Percentiles rank a stretch among this genome's conserved stretches.
Evolutionary conservation across 768 basidiomycete genomes (phyloP).

Genomic region (Pisolithus marmoratus): DNA sequence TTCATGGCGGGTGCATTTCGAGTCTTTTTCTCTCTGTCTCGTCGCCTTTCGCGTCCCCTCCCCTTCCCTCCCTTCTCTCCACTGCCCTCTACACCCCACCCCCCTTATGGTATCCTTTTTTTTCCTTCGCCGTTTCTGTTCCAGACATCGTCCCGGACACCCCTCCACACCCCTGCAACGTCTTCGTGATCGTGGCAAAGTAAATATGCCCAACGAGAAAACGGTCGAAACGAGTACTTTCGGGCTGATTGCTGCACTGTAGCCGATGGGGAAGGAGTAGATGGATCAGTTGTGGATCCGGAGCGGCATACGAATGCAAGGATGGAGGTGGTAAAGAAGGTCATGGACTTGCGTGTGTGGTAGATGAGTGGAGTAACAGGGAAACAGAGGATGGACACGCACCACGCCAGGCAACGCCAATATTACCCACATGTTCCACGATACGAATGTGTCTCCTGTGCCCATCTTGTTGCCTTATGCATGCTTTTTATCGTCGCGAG

Average conservation of each 20-base stretch:
- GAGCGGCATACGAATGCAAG: slow-evolving; percentile 60
- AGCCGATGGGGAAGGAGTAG: slow-evolving; percentile 30
- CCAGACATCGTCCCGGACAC: slow-evolving; percentile 28
- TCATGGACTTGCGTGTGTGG: slow-evolving; percentile 47
- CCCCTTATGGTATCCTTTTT: no score
- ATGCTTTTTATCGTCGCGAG: slow-evolving; percentile 71
- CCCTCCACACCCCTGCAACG: slow-evolving; percentile 60
- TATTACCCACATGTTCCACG: slow-evolving; percentile 71
- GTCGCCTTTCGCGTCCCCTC: no score
- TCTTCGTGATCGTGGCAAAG: slow-evolving; percentile 53
- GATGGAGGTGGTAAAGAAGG: slow-evolving; percentile 57
- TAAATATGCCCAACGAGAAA: slow-evolving; percentile 58
- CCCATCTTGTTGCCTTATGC: slow-evolving; percentile 67
- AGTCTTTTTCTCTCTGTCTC: no score
- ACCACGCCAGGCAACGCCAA: slow-evolving; percentile 66
- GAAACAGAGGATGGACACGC: slow-evolving; percentile 5
- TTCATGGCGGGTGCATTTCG: no score
- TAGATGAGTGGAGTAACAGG: neutral
- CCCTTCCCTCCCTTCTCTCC: no score
- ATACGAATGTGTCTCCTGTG: slow-evolving; percentile 60
- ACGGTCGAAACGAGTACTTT: slow-evolving; percentile 53
- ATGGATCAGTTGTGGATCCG: slow-evolving; percentile 40
- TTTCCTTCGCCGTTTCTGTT: no score
- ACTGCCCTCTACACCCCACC: no score
- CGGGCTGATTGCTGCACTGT: slow-evolving; percentile 39